Base-by-base conservation (phyloP, 495 filamentous ascomycete genomes). In the Pseudomonodictys pantanalensis region DNA sequence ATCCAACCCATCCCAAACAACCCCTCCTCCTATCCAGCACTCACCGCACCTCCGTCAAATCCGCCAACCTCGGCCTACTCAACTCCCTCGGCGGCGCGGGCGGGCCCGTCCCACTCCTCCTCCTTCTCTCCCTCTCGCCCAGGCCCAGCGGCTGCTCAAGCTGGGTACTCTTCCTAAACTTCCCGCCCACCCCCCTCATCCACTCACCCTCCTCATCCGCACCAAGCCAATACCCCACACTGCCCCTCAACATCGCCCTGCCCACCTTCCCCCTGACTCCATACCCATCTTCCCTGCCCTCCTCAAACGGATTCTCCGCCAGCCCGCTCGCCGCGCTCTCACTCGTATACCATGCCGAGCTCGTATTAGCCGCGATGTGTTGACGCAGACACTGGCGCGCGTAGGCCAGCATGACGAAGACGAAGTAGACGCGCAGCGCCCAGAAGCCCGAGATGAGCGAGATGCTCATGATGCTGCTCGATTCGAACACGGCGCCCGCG, bases 241-340 rank as follows among this genome's bases (percentile, higher is more conserved):
- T 86, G 18, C 91, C 70, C 3, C 76, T 72, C 17, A 95, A 78
- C 88, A 96, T 86, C 2, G 76, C 60, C 28, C 91, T 75, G 2
- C 90, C 91, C 23, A 91, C 62, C 69, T 79, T 82, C 20, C 91
- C 91, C 68, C 81, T 75, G 86, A 86, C 90, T 0, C 91, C 91
- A 50, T 85, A 78, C 15, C 90, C 89, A 41, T 87, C 81, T 12
- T 83, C 82, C 24, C 79, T 79, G 43, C 81, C 84, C 22, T 76
- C 73, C 0, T 80, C 82, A 69, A 95, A 95, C 0, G 89, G 87
- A 58, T 90, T 86, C 23, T 85, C 81, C 39, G 83, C 80, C 51
- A 79, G 71, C 24, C 75, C 76, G 76, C 60, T 8, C 56, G 68
- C 43, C 72, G 47, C 10, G 25, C 29, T 18, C 53, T 54, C 30